phyloP scores from a whole-genome alignment of 225 moss, liverwort and hornwort genomes.

The Physcomitrellopsis africana region DNA sequence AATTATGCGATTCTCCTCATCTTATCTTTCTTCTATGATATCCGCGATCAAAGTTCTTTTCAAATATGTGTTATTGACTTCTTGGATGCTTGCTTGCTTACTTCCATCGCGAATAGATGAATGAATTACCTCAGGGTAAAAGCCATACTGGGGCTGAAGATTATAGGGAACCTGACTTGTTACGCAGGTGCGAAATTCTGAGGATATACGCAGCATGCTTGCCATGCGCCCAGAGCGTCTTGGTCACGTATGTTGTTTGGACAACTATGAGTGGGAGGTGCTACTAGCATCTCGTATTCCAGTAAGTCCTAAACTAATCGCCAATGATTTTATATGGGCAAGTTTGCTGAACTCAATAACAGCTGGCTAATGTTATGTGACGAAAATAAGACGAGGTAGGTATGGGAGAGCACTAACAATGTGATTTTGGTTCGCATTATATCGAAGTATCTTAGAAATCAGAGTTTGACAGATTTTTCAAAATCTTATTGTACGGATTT shows the following conservation, averaged over 20 bases:
- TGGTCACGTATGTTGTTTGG: conserved; percentile 85
- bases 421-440: neutral
- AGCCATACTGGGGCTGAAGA: conserved; percentile 16
- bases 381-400: neutral
- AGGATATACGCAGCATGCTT: conserved; percentile 81
- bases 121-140: conserved; percentile 14
- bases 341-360: neutral
- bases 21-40: neutral
- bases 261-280: conserved; percentile 69
- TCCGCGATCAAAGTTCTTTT: neutral
- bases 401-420: neutral
- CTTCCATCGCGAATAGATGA: conserved; percentile 20
- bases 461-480: neutral
- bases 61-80: neutral
- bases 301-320: conserved; percentile 47
- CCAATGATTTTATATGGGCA: conserved; percentile 5
- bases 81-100: neutral
- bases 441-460: neutral
- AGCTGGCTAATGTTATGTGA: neutral
- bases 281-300: conserved; percentile 74
- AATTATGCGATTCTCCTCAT: neutral
- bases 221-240: conserved; percentile 72
- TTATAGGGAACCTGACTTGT: conserved; percentile 33
- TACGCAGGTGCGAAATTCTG: conserved; percentile 62
- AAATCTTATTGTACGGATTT: neutral